Evolutionary conservation across 495 filamentous ascomycete species (phyloP).

Genomic region (Trichoderma orchidacearum): DNA sequence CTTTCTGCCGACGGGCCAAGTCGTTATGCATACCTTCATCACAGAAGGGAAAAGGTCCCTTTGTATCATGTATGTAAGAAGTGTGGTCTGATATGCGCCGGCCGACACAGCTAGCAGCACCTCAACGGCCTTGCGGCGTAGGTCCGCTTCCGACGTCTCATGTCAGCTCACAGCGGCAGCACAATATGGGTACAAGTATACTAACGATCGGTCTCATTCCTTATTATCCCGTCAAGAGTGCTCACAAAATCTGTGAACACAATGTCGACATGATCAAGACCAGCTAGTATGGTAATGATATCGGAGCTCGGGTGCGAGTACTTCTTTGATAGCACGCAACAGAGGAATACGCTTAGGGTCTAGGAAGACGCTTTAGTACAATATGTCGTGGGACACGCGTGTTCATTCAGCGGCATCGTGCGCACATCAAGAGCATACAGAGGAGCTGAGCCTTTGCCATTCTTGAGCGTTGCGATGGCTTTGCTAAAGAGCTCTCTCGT

Average conservation of each 20-base stretch:
- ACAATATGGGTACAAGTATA: conserved; percentile 2
- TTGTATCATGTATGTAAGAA: conserved; percentile 91
- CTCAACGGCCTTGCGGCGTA: conserved; percentile 68
- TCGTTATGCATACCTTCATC: conserved; percentile 59
- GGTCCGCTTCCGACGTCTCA: conserved; percentile 36
- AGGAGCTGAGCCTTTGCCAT: conserved; percentile 46
- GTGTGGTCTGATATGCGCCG: conserved; percentile 83
- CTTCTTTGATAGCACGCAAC: conserved; percentile 65
- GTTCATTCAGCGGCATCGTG: neutral
- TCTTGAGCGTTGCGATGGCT: conserved; percentile 55
- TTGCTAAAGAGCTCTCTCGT: conserved; percentile 67
- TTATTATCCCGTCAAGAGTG: conserved; percentile 65
- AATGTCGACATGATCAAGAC: conserved; percentile 72
- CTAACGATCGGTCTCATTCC: conserved; percentile 61
- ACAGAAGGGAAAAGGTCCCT: conserved; percentile 86
- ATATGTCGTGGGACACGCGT: neutral
- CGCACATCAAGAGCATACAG: conserved; percentile 83
- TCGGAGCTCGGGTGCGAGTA: conserved; percentile 95
- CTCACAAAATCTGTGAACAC: conserved; percentile 82
- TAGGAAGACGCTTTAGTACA: conserved; percentile 18
- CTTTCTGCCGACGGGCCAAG: neutral
- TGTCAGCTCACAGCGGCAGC: neutral
- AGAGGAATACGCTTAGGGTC: conserved; percentile 85
- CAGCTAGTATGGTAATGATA: conserved; percentile 78
- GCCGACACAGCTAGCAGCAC: conserved; percentile 75